Percentiles rank a stretch among this genome's conserved stretches.
Evolutionary conservation across 345 rosid genomes (phyloP).

Genomic region (Citrus sp.): DNA sequence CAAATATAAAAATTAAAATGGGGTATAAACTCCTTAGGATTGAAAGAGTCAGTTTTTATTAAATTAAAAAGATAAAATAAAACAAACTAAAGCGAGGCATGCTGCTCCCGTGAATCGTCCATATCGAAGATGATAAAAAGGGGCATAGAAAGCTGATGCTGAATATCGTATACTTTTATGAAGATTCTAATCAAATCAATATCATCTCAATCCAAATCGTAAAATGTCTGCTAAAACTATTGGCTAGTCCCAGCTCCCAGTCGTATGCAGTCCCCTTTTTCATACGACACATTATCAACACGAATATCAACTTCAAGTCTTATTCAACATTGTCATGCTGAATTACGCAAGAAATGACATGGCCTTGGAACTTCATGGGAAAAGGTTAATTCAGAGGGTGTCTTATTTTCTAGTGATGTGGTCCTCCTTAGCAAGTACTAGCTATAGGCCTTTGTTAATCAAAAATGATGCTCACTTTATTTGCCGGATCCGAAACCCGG

Average conservation of each 20-base stretch:
- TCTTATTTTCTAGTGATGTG: background rate
- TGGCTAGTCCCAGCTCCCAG: background rate
- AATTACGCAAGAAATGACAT: background rate
- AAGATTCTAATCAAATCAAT: background rate
- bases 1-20: too few species aligned
- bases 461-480: background rate
- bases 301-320: background rate
- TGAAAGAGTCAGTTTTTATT: too few species aligned
- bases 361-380: background rate
- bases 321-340: background rate
- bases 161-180: background rate
- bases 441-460: background rate
- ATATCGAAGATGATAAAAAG: background rate
- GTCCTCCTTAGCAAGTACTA: background rate
- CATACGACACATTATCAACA: background rate
- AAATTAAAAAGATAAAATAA: too few species aligned
- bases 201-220: background rate
- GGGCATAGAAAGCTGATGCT: background rate
- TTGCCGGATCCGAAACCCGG: too few species aligned
- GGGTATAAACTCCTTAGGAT: too few species aligned
- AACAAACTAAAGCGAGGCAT: background rate
- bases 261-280: background rate
- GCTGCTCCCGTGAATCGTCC: background rate
- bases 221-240: background rate
- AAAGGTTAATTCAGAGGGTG: background rate